Base-by-base conservation (phyloP, 2,329 filamentous ascomycete genomes). In the Colletotrichum destructivum region DNA sequence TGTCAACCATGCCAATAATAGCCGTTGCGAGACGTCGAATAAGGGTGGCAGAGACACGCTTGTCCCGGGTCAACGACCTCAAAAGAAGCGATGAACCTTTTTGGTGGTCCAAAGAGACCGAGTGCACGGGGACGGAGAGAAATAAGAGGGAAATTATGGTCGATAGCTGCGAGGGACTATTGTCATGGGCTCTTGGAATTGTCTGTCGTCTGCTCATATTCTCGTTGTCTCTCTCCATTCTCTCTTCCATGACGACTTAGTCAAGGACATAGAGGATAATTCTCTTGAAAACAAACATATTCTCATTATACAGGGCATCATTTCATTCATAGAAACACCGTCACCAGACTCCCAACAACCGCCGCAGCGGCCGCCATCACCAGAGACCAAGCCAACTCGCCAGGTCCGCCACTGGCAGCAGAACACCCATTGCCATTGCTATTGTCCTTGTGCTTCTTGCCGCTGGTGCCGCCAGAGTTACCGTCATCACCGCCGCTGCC, bases 1-100 rank as follows among this genome's bases (percentile, higher is more conserved):
- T n/a, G 21, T 44, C 35, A 47, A 56, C 54, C 65, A 61, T 69
- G 60, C 38, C 54, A 49, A 64, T 56, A 72, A 35, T 23, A 38
- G 21, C 47, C 38, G 44, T 21, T 47, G 23, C 15, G 26, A 62
- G 16, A 23, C 16, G 56, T 31, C n/a, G 0, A 26, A 12, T 11
- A 31, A 21, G 26, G 15, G 21, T 8, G 16, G 21, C 18, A 38
- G 54, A 31, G 38, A 35, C 31, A 35, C 31, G 31, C 8, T 35
- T 35, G 31, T 35, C 31, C 31, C 8, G 31, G 31, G 31, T 35
- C 57, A 63, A 47, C 15, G 23, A 35, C 55, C 47, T 42, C 52
- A 8, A 54, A 62, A 62, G 57, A 59, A 57, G 56, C 52, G 38
- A 62, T 21, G 44, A 62, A 56, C 55, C 31, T 9, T 3, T 46